A percentile compares a stretch with the other conserved stretches of the same genome.
phyloP scores from a whole-genome alignment of 2,329 filamentous ascomycete species.

The Phialocephala subalpina region DNA sequence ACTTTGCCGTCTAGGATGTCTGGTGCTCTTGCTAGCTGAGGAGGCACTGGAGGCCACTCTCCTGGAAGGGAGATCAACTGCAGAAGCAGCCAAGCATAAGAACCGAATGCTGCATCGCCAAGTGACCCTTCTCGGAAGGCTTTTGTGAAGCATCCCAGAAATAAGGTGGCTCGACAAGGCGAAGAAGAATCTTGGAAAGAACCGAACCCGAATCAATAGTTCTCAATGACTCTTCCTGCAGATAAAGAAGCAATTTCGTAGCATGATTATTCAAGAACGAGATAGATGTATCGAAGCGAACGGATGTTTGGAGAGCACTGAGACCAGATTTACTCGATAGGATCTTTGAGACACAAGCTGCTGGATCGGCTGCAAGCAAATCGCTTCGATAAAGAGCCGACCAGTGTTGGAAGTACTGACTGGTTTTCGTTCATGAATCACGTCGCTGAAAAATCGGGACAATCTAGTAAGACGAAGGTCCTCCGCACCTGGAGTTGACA shows the following conservation, averaged over 20 bases:
- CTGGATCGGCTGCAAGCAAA: conserved; percentile 51
- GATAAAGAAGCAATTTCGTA: conserved; percentile 45
- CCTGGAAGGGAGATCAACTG: conserved; percentile 52
- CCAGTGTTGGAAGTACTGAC: conserved; percentile 49
- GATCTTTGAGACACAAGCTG: conserved; percentile 51
- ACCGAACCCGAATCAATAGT: conserved; percentile 41
- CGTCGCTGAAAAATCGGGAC: conserved; percentile 48
- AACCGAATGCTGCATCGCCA: conserved; percentile 38
- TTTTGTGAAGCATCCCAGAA: conserved; percentile 52
- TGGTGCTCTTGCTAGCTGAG: conserved; percentile 41
- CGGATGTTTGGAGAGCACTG: conserved; percentile 47
- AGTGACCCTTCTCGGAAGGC: conserved; percentile 42
- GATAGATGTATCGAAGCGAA: conserved; percentile 53
- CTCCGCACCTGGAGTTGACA: conserved; percentile 17
- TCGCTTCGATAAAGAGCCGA: conserved; percentile 56
- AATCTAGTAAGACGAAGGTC: conserved; percentile 39
- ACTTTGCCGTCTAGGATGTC: conserved; percentile 37
- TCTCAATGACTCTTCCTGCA: conserved; percentile 41
- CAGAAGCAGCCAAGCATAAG: conserved; percentile 52
- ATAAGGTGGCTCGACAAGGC: conserved; percentile 57
- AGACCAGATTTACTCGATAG: conserved; percentile 47
- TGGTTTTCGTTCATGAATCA: conserved; percentile 49
- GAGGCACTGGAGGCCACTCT: conserved; percentile 35
- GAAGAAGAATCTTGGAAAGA: conserved; percentile 53
- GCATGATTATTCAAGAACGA: conserved; percentile 53